Percentiles rank a stretch among this genome's conserved stretches.
Conservation (phyloP, 495 filamentous ascomycete species). For the Xylaria bambusicola region DNA sequence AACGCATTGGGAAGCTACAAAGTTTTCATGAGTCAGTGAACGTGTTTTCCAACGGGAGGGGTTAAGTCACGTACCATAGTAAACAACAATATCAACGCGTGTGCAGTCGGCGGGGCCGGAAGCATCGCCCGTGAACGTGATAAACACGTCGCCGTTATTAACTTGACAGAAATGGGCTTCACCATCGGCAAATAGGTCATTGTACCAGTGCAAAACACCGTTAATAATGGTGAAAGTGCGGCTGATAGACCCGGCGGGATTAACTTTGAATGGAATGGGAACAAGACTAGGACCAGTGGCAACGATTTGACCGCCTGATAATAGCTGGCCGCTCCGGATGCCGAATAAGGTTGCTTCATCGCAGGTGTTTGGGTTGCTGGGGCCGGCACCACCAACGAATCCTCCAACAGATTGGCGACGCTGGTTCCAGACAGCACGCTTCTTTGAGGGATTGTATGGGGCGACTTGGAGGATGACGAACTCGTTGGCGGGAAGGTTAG, state of each 20-base stretch:
- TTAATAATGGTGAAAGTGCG: slow-evolving; percentile 15
- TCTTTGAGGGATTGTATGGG: slow-evolving; percentile 25
- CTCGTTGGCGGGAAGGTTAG: slow-evolving; percentile 1
- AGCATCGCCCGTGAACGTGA: slow-evolving; percentile 3
- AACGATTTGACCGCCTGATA: slow-evolving; percentile 1
- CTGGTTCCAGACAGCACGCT: slow-evolving; percentile 28
- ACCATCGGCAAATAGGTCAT: slow-evolving; percentile 16
- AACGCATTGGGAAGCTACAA: not conserved
- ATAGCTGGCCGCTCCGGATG: not conserved
- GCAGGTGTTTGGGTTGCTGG: slow-evolving; percentile 5
- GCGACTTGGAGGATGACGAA: slow-evolving; percentile 16
- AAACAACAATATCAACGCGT: slow-evolving; percentile 14
- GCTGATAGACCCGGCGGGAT: not conserved
- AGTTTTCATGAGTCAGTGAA: not conserved
- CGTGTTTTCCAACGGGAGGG: not conserved
- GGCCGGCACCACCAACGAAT: slow-evolving; percentile 18
- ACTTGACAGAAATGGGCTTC: slow-evolving; percentile 19
- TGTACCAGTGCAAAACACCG: slow-evolving; percentile 20
- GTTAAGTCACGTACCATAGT: not conserved
- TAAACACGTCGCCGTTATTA: slow-evolving; percentile 12
- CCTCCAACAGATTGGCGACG: not conserved
- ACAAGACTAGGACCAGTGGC: not conserved
- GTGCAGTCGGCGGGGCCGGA: slow-evolving; percentile 21
- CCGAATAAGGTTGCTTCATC: slow-evolving; percentile 16
- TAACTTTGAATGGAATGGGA: slow-evolving; percentile 9